A percentile compares a stretch with the other conserved stretches of the same genome.
These are phyloP conservation scores for Salvia hispanica DNA, from an alignment of 257 asterid genomes.

Conservation along the genomic window DNA sequence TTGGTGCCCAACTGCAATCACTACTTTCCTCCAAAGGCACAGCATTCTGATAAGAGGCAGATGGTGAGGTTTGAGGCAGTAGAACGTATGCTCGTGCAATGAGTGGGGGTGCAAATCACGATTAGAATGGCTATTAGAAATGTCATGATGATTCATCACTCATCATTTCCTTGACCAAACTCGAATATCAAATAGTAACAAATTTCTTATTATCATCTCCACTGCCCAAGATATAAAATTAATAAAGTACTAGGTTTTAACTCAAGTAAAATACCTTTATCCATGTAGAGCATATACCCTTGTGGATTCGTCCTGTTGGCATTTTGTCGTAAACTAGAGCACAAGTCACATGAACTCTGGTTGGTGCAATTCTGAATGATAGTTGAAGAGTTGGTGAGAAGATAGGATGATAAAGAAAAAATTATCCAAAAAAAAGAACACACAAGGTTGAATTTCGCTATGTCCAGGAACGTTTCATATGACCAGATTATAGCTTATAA, in stretches of 20 bases:
- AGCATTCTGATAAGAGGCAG: conserved; percentile 63
- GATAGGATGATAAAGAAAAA: neutral
- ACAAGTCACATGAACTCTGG: conserved; percentile 87
- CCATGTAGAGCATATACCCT: conserved; percentile 98
- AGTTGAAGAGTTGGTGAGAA: conserved; percentile 15
- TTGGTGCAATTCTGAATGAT: conserved; percentile 62
- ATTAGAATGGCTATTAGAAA: conserved; percentile 3
- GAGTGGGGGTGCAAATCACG: neutral
- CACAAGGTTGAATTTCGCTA: neutral
- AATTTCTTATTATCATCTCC: neutral
- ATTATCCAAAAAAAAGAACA: neutral
- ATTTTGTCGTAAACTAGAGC: conserved; percentile 84
- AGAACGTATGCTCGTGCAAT: conserved; percentile 14
- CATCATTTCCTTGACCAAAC: neutral
- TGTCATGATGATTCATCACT: conserved; percentile 8
- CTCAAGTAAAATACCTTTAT: conserved; percentile 65
- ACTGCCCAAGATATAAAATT: conserved; percentile 5
- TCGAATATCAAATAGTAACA: neutral
- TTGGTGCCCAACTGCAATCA: conserved; percentile 79
- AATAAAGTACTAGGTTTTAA: conserved; percentile 3
- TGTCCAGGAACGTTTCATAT: neutral
- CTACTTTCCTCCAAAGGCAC: conserved; percentile 67
- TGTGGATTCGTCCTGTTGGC: conserved; percentile 85
- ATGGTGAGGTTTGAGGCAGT: conserved; percentile 19
- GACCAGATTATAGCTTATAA: conserved; percentile 16